These are phyloP conservation scores for Pistacia vera DNA, from an alignment of 345 rosid genomes.

Conservation along the genomic window DNA sequence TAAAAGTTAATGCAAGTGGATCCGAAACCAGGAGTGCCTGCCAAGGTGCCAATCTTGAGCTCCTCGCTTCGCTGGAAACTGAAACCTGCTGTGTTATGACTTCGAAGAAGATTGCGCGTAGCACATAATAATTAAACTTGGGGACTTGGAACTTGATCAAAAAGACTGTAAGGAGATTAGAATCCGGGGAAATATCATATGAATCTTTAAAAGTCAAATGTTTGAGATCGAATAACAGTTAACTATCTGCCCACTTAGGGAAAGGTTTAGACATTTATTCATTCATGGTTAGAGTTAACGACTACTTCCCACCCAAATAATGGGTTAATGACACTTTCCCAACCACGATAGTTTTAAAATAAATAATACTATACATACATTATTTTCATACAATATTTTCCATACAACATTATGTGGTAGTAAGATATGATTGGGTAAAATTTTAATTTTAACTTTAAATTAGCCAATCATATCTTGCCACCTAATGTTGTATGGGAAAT, in stretches of 20 bases:
- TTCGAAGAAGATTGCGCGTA: slow-evolving; percentile 14
- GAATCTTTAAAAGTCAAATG: slow-evolving; percentile 12
- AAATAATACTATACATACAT: too few relatives aligned
- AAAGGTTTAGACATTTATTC: neutral
- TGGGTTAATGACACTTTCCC: too few relatives aligned
- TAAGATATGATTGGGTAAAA: too few relatives aligned
- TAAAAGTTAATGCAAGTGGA: neutral
- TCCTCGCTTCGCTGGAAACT: slow-evolving; percentile 2
- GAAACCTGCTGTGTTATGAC: neutral
- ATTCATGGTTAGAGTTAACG: neutral
- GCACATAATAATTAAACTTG: neutral
- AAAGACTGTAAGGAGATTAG: neutral
- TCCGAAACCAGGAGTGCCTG: neutral
- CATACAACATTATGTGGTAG: too few relatives aligned
- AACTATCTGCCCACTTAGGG: too few relatives aligned
- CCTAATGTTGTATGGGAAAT: too few relatives aligned
- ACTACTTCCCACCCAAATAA: too few relatives aligned
- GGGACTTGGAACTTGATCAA: slow-evolving; percentile 4
- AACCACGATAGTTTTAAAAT: too few relatives aligned
- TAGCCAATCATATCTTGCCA: too few relatives aligned
- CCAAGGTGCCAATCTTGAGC: neutral
- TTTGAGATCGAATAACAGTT: too few relatives aligned
- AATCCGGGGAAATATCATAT: neutral
- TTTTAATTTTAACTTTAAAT: too few relatives aligned
- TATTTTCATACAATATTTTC: too few relatives aligned